Base-by-base conservation (phyloP, 371 early-diverging fungal genomes). In the Rhizopus stolonifer region DNA sequence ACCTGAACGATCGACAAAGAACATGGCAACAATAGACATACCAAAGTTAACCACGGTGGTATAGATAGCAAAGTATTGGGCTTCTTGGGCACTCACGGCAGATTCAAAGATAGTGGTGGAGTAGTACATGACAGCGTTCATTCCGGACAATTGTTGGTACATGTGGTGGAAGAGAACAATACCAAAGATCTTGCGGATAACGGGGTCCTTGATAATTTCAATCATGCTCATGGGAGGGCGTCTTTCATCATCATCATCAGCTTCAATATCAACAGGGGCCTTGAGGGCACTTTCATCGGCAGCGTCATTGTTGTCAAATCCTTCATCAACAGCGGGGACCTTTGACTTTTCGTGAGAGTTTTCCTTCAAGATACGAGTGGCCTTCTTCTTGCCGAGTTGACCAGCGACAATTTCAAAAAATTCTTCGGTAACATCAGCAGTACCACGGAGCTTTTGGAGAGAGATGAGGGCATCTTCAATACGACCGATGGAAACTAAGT, bases 41-140 rank as follows among this genome's bases (percentile, higher is more conserved):
- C 85, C 40, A 34, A 92, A 67, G 59, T 85, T 86, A 36, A 90
- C 79, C 38, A 85, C 74, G 9, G 83, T 85, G 23, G 67, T 49
- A 36, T 60, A 39, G 72, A 79, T 62, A 6, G 90, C 85, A 51
- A 90, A 74, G 58, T 31, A 82, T 65, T 49, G 84, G 70, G 65
- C 85, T 10, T 65, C 47, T 65, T 68, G 69, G 59, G 49, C 61
- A 67, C 65, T 52, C 9, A 69, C 67, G 4, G 65, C 65, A 29
- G 80, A 54, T 70, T 81, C 23, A 68, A 80, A 46, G 74, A 85
- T 54, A 79, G 83, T 68, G 0, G 89, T 85, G 14, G 92, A 92
- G 62, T 89, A 94, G 56, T 87, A 82, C 59, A 87, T 74, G 47
- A 89, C 81, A 45, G 87, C 91, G 58, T 93, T 93, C 75, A 96